Conservation (phyloP, 1,284 basidiomycete genomes). For the Lentinula novae-zelandiae region DNA sequence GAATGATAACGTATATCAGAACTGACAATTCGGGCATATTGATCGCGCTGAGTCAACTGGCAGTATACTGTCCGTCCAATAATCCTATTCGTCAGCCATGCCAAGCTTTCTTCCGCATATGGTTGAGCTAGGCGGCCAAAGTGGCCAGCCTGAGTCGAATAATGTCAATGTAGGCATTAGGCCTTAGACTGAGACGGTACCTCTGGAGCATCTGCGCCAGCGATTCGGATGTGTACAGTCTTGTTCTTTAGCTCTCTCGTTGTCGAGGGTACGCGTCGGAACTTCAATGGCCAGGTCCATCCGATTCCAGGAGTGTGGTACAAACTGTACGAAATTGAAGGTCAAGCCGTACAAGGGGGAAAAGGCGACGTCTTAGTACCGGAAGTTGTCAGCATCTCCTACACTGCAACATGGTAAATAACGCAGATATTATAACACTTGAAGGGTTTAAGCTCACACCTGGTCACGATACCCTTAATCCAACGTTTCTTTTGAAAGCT, state of each 20-base stretch:
- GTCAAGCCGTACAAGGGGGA: neutral
- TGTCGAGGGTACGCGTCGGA: slow-evolving; percentile 56
- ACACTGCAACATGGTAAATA: slow-evolving; percentile 46
- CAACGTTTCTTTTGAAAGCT: slow-evolving; percentile 52
- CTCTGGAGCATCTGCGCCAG: slow-evolving; percentile 90
- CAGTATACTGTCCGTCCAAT: slow-evolving; percentile 61
- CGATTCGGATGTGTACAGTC: slow-evolving; percentile 82
- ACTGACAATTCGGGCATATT: slow-evolving; percentile 75
- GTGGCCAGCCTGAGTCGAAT: slow-evolving; percentile 53
- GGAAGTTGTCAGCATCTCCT: slow-evolving; percentile 79
- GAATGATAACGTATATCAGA: neutral
- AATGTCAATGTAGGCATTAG: neutral
- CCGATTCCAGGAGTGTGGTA: slow-evolving; percentile 82
- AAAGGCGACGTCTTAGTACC: slow-evolving; percentile 20
- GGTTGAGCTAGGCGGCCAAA: slow-evolving; percentile 79
- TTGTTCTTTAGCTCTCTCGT: slow-evolving; percentile 68
- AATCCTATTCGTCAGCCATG: slow-evolving; percentile 63
- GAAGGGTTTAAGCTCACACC: slow-evolving; percentile 36
- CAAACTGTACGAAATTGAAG: slow-evolving; percentile 27
- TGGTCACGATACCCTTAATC: slow-evolving; percentile 74
- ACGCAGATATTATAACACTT: neutral
- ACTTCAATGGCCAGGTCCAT: slow-evolving; percentile 69
- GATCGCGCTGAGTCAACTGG: slow-evolving; percentile 73
- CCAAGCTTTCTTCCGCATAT: slow-evolving; percentile 64
- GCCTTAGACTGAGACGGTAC: slow-evolving; percentile 30